Conservation (phyloP, 805 yeast genomes). For the Spathaspora girioi region DNA sequence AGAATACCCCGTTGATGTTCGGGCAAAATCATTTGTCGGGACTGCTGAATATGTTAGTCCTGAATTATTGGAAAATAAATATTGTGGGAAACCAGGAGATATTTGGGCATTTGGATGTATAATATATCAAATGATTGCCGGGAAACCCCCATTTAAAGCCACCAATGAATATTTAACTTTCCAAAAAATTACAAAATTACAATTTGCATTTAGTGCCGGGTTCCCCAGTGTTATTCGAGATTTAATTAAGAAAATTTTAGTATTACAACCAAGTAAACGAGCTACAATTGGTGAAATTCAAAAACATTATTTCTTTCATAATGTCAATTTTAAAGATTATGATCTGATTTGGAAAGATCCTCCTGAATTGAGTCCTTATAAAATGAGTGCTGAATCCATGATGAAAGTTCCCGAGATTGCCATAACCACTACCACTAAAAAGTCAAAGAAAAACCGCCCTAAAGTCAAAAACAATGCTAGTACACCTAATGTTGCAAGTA, state of each 20-base stretch:
- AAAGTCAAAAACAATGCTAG: background rate
- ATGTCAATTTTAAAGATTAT: slow-evolving; percentile 63
- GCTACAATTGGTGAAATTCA: slow-evolving; percentile 55
- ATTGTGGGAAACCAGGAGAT: slow-evolving; percentile 59
- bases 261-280: slow-evolving; percentile 68
- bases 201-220: slow-evolving; percentile 69
- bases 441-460: slow-evolving; percentile 7
- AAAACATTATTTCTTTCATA: slow-evolving; percentile 67
- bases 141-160: slow-evolving; percentile 78
- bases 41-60: slow-evolving; percentile 86
- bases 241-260: slow-evolving; percentile 62
- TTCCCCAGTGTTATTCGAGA: slow-evolving; percentile 61
- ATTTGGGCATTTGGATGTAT: slow-evolving; percentile 64
- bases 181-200: slow-evolving; percentile 76
- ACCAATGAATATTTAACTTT: slow-evolving; percentile 78
- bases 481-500: background rate
- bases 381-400: slow-evolving; percentile 75
- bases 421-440: slow-evolving; percentile 4
- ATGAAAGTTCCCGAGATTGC: slow-evolving; percentile 55
- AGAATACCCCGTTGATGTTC: slow-evolving; percentile 59
- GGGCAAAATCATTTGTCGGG: slow-evolving; percentile 81
- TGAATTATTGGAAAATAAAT: slow-evolving; percentile 69
- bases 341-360: slow-evolving; percentile 66
- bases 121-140: slow-evolving; percentile 59
- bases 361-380: slow-evolving; percentile 70